Evolutionary conservation across 768 basidiomycete species (phyloP).

Genomic region (Amanita muscaria): DNA sequence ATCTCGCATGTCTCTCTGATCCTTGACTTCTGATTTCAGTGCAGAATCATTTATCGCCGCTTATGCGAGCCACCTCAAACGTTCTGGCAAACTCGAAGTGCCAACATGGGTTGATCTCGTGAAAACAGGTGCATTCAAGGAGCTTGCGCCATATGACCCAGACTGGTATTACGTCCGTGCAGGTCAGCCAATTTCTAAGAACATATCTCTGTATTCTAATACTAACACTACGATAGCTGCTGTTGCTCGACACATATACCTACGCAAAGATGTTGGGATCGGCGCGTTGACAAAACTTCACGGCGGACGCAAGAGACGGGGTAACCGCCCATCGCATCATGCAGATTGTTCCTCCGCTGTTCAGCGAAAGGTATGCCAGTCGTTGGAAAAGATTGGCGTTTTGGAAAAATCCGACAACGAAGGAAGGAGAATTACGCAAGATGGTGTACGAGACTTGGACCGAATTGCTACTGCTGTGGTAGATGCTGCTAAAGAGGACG

Average conservation of each 20-base stretch:
- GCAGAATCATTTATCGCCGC: slow-evolving; percentile 91
- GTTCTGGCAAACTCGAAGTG: slow-evolving; percentile 98
- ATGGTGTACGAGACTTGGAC: slow-evolving; percentile 92
- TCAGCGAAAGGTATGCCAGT: slow-evolving; percentile 93
- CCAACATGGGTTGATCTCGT: slow-evolving; percentile 98
- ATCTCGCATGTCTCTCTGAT: slow-evolving; percentile 16
- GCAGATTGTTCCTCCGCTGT: slow-evolving; percentile 77
- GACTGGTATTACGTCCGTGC: slow-evolving; percentile 99
- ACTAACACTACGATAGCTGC: slow-evolving; percentile 51
- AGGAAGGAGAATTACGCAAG: slow-evolving; percentile 92
- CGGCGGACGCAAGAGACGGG: slow-evolving; percentile 91
- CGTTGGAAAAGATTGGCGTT: slow-evolving; percentile 97
- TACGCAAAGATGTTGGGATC: slow-evolving; percentile 94
- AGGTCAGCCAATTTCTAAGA: slow-evolving; percentile 46
- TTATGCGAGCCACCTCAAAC: slow-evolving; percentile 94
- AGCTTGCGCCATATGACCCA: slow-evolving; percentile 97
- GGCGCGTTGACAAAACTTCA: slow-evolving; percentile 93
- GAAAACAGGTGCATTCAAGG: slow-evolving; percentile 96
- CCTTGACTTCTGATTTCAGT: slow-evolving; percentile 34
- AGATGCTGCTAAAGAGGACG: slow-evolving; percentile 66
- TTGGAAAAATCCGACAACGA: slow-evolving; percentile 91
- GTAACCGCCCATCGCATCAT: slow-evolving; percentile 96
- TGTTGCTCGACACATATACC: slow-evolving; percentile 98
- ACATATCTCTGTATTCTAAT: background rate
- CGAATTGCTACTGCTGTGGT: slow-evolving; percentile 88